Conservation (phyloP, 306 rosid species). For the Coriaria nepalensis region DNA sequence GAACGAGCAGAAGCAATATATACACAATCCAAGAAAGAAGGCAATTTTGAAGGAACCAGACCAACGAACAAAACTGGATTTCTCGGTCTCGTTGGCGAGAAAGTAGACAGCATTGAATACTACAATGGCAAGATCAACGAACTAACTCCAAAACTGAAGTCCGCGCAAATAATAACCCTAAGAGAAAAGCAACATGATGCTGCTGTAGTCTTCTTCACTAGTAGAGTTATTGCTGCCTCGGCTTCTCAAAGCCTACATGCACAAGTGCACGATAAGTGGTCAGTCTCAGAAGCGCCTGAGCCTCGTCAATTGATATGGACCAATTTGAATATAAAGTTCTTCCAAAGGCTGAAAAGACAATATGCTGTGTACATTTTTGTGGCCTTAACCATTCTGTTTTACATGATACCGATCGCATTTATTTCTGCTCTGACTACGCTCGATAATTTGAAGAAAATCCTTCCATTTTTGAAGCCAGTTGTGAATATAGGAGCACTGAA, state of each 20-base stretch:
- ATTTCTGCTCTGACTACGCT: slow-evolving; percentile 75
- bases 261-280: slow-evolving; percentile 57
- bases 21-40: slow-evolving; percentile 36
- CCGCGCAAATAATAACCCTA: slow-evolving; percentile 69
- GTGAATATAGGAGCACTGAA: slow-evolving; percentile 21
- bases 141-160: slow-evolving; percentile 40
- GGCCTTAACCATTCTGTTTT: slow-evolving; percentile 52
- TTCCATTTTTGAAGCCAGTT: slow-evolving; percentile 64
- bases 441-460: slow-evolving; percentile 40
- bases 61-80: slow-evolving; percentile 69
- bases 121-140: slow-evolving; percentile 46
- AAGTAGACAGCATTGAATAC: slow-evolving; percentile 68
- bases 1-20: slow-evolving; percentile 53
- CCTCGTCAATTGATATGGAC: slow-evolving; percentile 66
- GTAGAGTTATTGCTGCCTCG: slow-evolving; percentile 58
- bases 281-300: slow-evolving; percentile 57
- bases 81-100: slow-evolving; percentile 62
- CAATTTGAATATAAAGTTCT: slow-evolving; percentile 55
- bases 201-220: slow-evolving; percentile 64
- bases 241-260: slow-evolving; percentile 88
- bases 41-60: slow-evolving; percentile 60
- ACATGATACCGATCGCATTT: slow-evolving; percentile 59
- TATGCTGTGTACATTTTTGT: slow-evolving; percentile 52
- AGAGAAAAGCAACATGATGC: slow-evolving; percentile 74
- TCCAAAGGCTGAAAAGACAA: slow-evolving; percentile 47